phyloP scores from a whole-genome alignment of 257 asterid species.

The Cinchona pubescens region DNA sequence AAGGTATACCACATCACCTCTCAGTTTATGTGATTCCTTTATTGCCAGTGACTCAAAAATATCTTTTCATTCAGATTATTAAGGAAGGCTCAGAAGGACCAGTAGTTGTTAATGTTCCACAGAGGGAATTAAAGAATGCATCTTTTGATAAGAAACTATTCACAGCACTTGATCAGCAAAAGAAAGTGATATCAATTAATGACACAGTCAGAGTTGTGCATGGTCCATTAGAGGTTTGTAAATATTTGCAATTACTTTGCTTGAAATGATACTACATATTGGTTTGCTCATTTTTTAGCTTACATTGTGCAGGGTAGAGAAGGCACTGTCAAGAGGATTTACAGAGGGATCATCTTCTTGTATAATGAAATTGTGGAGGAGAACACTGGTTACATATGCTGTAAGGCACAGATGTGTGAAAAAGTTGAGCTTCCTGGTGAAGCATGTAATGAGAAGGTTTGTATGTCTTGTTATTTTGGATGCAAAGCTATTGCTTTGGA shows the following conservation, averaged over 20 bases:
- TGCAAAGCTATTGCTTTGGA: neutral
- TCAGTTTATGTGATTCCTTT: slow-evolving; percentile 16
- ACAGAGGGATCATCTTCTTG: slow-evolving; percentile 67
- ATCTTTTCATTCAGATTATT: slow-evolving; percentile 48
- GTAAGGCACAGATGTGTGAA: slow-evolving; percentile 69
- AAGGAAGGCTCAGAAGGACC: slow-evolving; percentile 79
- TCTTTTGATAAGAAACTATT: slow-evolving; percentile 83
- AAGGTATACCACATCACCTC: slow-evolving; percentile 45
- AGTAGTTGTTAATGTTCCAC: slow-evolving; percentile 48
- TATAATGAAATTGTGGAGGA: slow-evolving; percentile 64
- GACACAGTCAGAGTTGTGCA: slow-evolving; percentile 67
- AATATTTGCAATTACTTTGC: slow-evolving; percentile 11
- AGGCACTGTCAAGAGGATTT: slow-evolving; percentile 77
- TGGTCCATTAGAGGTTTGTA: slow-evolving; percentile 76
- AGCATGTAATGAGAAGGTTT: slow-evolving; percentile 56
- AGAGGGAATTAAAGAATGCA: slow-evolving; percentile 64
- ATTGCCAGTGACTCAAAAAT: slow-evolving; percentile 20
- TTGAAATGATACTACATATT: slow-evolving; percentile 12
- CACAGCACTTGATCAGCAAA: slow-evolving; percentile 64
- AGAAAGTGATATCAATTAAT: slow-evolving; percentile 60
- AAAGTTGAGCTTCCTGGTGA: slow-evolving; percentile 51
- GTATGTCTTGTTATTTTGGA: slow-evolving; percentile 19
- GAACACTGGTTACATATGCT: slow-evolving; percentile 64
- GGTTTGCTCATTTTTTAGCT: slow-evolving; percentile 11
- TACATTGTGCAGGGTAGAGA: slow-evolving; percentile 62